phyloP scores from a whole-genome alignment of 192 early-diverging fungal species.

The Jimgerdemannia flammicorona region DNA sequence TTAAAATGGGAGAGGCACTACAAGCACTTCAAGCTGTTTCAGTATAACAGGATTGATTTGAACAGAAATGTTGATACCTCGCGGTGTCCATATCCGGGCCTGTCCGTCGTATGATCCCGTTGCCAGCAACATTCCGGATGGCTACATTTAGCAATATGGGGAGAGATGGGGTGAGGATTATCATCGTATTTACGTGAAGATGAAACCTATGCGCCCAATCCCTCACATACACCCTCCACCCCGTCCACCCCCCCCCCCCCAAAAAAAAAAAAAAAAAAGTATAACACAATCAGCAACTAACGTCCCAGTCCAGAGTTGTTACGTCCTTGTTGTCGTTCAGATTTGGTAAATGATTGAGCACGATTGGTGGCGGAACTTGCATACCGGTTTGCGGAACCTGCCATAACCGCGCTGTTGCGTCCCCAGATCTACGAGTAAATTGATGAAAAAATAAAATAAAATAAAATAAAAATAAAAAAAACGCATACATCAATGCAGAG shows the following conservation, averaged over 20 bases:
- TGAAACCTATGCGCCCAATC: not conserved
- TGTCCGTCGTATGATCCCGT: slow-evolving; percentile 85
- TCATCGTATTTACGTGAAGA: not conserved
- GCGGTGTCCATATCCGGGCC: slow-evolving; percentile 77
- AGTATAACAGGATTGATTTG: not conserved
- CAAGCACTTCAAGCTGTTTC: not conserved
- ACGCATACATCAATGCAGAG: too few species aligned
- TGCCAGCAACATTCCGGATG: slow-evolving; percentile 72
- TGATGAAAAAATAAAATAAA: not conserved
- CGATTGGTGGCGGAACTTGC: slow-evolving; percentile 45
- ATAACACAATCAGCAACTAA: slow-evolving; percentile 31
- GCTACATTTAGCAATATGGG: slow-evolving; percentile 33
- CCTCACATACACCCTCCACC: too few species aligned
- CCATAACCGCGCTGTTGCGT: slow-evolving; percentile 89
- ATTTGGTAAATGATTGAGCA: slow-evolving; percentile 51
- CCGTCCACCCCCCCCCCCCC: too few species aligned
- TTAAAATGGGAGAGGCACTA: not conserved
- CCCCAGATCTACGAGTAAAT: slow-evolving; percentile 51
- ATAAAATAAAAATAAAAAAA: not conserved
- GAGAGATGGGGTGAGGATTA: not conserved
- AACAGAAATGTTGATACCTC: slow-evolving; percentile 33
- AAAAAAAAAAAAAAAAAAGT: not conserved
- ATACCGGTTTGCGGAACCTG: slow-evolving; percentile 53
- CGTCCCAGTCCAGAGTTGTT: slow-evolving; percentile 84
- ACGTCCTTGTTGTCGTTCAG: slow-evolving; percentile 63